Evolutionary conservation across 2,329 filamentous ascomycete genomes (phyloP), one percentile per base, ranked within the genome.

Genomic region (Penicillium sp.): DNA sequence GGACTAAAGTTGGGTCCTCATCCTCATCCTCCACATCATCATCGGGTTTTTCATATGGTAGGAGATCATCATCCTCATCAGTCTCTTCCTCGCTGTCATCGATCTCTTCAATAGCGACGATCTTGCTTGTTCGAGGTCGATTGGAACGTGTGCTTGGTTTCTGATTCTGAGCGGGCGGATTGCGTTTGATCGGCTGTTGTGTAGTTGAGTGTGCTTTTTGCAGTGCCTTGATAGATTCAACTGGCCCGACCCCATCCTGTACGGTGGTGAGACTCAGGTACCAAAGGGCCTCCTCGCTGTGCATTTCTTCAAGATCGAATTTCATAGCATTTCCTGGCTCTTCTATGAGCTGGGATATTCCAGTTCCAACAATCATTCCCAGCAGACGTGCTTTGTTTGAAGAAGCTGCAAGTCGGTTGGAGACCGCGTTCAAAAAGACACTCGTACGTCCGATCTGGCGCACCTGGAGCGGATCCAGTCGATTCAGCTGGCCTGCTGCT

Each of bases 21-120:
- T 97, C 92, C 0, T 92, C 94, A 71, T 99, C 95, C 71, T 96
- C 91, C 0, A 87, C 84, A 66, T 99, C 95, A 1, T 90, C 92
- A 69, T 92, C 91, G 0, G 91, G 91, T 73, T 96, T 97, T 14
- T 86, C 85, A 67, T 97, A 96, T 0, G 91, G 85, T 2, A 86
- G 80, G 1, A 98, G 79, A 60, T 90, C 90, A 15, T 88, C 86
- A 35, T 87, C 84, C 48, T 88, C 86, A 8, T 82, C 82, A 12
- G 80, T 78, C 22, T 83, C 79, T 35, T 82, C 79, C 7, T 63
- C 67, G 22, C 60, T 63, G 20, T 85, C 83, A 1, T 84, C 83
- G 10, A 92, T 73, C 69, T 92, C 89, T 74, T 92, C 84, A 35
- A 86, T 79, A 17, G 83, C 78, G 28, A 84, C 73, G 41, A 86